These are phyloP conservation scores for Ophiocordyceps camponoti-leonardi DNA, from an alignment of 2,329 filamentous ascomycete species.

Conservation along the genomic window DNA sequence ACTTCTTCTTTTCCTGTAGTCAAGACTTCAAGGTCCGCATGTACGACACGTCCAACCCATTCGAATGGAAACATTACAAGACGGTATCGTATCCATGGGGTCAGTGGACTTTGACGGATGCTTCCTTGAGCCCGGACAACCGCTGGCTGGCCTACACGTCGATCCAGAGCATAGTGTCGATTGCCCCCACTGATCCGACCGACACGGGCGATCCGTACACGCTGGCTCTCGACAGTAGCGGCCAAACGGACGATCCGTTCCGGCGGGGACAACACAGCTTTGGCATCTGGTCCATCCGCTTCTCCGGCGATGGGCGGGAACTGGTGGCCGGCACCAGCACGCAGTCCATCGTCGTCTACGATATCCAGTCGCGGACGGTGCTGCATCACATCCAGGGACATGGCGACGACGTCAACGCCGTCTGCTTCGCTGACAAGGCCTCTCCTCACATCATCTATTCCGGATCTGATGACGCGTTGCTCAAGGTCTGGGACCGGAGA, in stretches of 20 bases:
- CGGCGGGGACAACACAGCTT: slow-evolving; percentile 19
- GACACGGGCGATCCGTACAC: slow-evolving; percentile 65
- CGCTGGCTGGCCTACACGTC: slow-evolving; percentile 83
- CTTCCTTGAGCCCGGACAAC: slow-evolving; percentile 80
- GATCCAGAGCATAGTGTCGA: slow-evolving; percentile 66
- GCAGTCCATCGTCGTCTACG: slow-evolving; percentile 71
- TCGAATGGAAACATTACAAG: slow-evolving; percentile 92
- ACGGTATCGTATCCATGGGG: slow-evolving; percentile 72
- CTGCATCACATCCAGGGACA: slow-evolving; percentile 67
- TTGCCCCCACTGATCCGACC: slow-evolving; percentile 73
- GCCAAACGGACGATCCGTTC: slow-evolving; percentile 8
- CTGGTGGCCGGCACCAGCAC: slow-evolving; percentile 78
- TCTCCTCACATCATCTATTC: slow-evolving; percentile 93
- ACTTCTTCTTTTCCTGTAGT: slow-evolving; percentile 87
- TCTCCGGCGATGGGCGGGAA: slow-evolving; percentile 80
- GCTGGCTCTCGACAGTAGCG: slow-evolving; percentile 42
- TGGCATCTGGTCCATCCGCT: slow-evolving; percentile 77
- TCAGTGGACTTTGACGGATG: slow-evolving; percentile 93
- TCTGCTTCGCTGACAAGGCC: slow-evolving; percentile 79
- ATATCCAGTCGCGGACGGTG: slow-evolving; percentile 65
- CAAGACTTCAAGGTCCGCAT: slow-evolving; percentile 91
- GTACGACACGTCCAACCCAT: slow-evolving; percentile 94
- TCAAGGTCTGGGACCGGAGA: slow-evolving; percentile 92
- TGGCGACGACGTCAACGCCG: slow-evolving; percentile 81
- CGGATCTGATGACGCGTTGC: slow-evolving; percentile 81